Conservation (phyloP, 1,284 basidiomycete species). For the Leccinum laetum region DNA sequence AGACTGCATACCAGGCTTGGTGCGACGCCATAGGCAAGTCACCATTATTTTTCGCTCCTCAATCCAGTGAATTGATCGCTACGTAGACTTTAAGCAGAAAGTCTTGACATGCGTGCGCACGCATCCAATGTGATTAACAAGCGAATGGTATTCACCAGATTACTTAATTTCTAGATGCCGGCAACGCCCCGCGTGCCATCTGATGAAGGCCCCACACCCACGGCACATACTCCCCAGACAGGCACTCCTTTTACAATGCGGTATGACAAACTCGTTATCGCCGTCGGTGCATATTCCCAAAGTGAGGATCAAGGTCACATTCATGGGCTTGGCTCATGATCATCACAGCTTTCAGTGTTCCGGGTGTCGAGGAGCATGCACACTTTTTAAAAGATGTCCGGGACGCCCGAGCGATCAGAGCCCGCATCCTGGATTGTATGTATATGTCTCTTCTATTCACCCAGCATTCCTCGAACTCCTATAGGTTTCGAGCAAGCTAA, state of each 20-base stretch:
- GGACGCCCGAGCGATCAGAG: slow-evolving; percentile 81
- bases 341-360: slow-evolving; percentile 57
- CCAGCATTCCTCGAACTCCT: slow-evolving; percentile 1
- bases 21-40: slow-evolving; percentile 61
- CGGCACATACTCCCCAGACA: slow-evolving; percentile 10
- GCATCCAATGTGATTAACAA: not conserved
- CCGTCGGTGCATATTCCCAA: slow-evolving; percentile 84
- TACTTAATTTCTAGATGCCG: slow-evolving; percentile 44
- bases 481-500: slow-evolving; percentile 80
- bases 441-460: slow-evolving; percentile 1
- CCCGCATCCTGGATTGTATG: slow-evolving; percentile 73
- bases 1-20: slow-evolving; percentile 73
- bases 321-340: slow-evolving; percentile 1
- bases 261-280: slow-evolving; percentile 85
- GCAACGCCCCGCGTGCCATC: slow-evolving; percentile 48
- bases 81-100: slow-evolving; percentile 62
- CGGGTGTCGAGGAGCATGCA: slow-evolving; percentile 75
- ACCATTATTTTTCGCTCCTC: not conserved
- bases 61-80: slow-evolving; percentile 12
- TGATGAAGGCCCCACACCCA: slow-evolving; percentile 20
- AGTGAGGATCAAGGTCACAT: slow-evolving; percentile 43
- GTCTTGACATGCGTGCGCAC: slow-evolving; percentile 55
- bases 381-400: slow-evolving; percentile 83
- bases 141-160: not conserved
- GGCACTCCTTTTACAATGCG: slow-evolving; percentile 45